These are phyloP conservation scores for Fusarium gaditjirri DNA, from an alignment of 2,329 filamentous ascomycete species.

Conservation along the genomic window DNA sequence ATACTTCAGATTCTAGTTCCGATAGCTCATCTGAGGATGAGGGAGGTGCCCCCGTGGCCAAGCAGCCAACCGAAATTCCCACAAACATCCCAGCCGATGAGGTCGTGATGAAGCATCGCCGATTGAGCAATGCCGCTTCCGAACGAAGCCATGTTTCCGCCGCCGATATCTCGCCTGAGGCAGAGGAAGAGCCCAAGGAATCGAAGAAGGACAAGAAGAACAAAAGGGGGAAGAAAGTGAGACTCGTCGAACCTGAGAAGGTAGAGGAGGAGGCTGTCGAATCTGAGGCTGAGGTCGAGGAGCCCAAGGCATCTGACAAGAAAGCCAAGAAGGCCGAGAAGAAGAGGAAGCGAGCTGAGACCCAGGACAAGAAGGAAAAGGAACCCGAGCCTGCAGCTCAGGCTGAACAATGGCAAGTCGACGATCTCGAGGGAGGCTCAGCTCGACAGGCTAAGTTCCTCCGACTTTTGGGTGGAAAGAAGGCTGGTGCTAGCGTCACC, in stretches of 20 bases:
- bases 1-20: conserved; percentile 33
- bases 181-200: conserved; percentile 39
- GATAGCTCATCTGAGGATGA: conserved; percentile 38
- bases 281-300: conserved; percentile 19
- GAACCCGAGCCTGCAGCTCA: conserved; percentile 18
- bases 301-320: conserved; percentile 39
- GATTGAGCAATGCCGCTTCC: conserved; percentile 46
- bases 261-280: conserved; percentile 39
- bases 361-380: conserved; percentile 31
- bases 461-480: conserved; percentile 65
- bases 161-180: conserved; percentile 22
- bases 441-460: conserved; percentile 67
- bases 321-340: conserved; percentile 51
- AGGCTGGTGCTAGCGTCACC: conserved; percentile 51
- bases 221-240: conserved; percentile 44
- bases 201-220: conserved; percentile 44
- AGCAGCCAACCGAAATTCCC: conserved; percentile 37
- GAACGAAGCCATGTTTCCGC: conserved; percentile 37
- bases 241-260: conserved; percentile 13
- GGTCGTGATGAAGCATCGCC: conserved; percentile 47
- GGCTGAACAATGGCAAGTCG: conserved; percentile 64
- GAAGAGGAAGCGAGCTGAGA: conserved; percentile 50
- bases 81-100: conserved; percentile 45
- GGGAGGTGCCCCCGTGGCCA: conserved; percentile 33
- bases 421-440: conserved; percentile 61